Base-by-base conservation (phyloP, 2,329 filamentous ascomycete species). In the Fusarium concolor region DNA sequence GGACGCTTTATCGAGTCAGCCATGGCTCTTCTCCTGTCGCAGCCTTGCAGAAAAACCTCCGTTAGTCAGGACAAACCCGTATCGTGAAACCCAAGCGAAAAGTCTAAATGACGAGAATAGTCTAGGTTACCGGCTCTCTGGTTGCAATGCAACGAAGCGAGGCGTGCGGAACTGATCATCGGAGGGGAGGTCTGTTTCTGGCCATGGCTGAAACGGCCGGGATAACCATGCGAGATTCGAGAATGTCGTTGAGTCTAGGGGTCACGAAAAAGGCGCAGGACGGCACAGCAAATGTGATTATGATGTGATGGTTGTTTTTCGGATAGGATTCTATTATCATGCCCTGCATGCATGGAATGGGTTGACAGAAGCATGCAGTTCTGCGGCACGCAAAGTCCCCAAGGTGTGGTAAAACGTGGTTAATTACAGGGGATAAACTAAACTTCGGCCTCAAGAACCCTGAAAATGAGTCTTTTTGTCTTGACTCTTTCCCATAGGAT, bases 61-160 rank as follows among this genome's bases (percentile, higher is more conserved):
- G 37, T 28, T 58, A 47, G 58, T 29, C 26, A 45, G 45, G 38
- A 42, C 65, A 69, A 31, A 51, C 31, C 55, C 61, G 65, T 69
- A 53, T 69, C 38, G 22, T 52, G 65, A 68, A 69, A 68, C 65
- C 29, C 9, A 69, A 58, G 65, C 62, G 50, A 54, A 62, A 68
- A 69, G 65, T 54, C 45, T 62, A 54, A 62, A 62, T 43, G 65
- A 68, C 65, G 31, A 58, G 46, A 57, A 60, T 41, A 50, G 65
- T 7, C 33, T 66, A 62, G 65, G 66, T 69, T 68, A 68, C 66
- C 66, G 66, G 62, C 53, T 67, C 61, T 69, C 31, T 69, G 66
- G 66, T 68, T 46, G 42, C 62, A 65, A 57, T 67, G 46, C 63
- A 67, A 62, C 52, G 56, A 65, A 59, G 61, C 56, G 65, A 63